A percentile compares a stretch with the other conserved stretches of the same genome.
Conservation (phyloP, 1,284 basidiomycete genomes). For the Trametes sp. region DNA sequence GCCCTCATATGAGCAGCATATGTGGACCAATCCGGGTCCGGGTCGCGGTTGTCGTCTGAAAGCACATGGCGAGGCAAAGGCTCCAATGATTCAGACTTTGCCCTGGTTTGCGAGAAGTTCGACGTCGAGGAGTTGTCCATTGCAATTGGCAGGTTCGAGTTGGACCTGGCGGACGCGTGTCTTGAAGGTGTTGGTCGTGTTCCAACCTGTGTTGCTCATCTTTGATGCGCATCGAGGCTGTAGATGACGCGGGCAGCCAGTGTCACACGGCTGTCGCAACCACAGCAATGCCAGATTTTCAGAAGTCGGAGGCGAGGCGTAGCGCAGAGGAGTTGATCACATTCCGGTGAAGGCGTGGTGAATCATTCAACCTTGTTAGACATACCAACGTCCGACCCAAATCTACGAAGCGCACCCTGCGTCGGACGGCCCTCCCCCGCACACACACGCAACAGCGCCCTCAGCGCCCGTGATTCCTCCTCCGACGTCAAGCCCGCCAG, state of each 20-base stretch:
- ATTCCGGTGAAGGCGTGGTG: no score
- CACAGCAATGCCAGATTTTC: no score
- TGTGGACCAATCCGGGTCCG: background rate
- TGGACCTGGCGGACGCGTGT: no score
- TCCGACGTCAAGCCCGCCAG: conserved; percentile 9
- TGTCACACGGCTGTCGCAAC: no score
- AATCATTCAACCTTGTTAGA: no score
- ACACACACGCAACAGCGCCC: background rate
- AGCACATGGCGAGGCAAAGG: background rate
- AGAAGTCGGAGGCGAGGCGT: no score
- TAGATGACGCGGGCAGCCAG: no score
- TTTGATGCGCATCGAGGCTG: no score
- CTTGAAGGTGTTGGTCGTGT: no score
- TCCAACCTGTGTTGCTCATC: no score
- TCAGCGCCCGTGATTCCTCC: conserved; percentile 5
- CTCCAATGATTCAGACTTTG: background rate
- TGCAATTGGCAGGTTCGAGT: no score
- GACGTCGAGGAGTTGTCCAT: background rate
- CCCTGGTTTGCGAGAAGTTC: background rate
- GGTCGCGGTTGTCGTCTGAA: background rate
- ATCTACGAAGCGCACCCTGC: background rate
- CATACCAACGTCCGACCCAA: background rate
- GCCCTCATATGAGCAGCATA: background rate
- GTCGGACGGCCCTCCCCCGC: background rate
- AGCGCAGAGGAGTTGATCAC: no score